phyloP scores from a whole-genome alignment of 305 asterid genomes.

The Fraxinus sp. region DNA sequence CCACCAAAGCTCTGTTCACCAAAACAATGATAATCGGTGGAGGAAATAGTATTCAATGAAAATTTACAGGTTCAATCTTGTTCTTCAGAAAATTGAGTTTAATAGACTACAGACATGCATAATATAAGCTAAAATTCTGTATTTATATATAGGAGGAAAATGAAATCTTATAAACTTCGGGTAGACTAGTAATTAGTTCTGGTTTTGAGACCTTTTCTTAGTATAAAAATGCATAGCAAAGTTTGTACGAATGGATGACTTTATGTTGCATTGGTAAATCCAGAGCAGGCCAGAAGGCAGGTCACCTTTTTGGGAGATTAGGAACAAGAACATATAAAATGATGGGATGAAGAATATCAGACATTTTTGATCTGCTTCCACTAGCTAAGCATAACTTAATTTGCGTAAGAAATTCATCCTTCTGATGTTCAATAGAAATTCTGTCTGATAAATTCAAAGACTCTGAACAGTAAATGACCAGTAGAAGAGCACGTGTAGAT shows the following conservation, averaged over 20 bases:
- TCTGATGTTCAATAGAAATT: slow-evolving; percentile 54
- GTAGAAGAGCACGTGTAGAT: slow-evolving; percentile 50
- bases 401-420: slow-evolving; percentile 42
- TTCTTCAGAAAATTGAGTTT: slow-evolving; percentile 3
- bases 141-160: background rate
- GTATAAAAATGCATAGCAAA: background rate
- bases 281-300: slow-evolving; percentile 7
- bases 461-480: slow-evolving; percentile 70
- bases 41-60: background rate
- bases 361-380: slow-evolving; percentile 36
- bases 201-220: background rate
- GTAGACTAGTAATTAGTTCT: background rate
- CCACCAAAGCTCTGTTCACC: slow-evolving; percentile 74
- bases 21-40: slow-evolving; percentile 19
- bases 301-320: slow-evolving; percentile 88
- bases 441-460: slow-evolving; percentile 55
- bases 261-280: slow-evolving; percentile 13
- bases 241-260: background rate
- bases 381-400: slow-evolving; percentile 48
- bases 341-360: slow-evolving; percentile 47
- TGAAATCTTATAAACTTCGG: background rate
- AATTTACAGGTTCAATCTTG: background rate
- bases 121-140: slow-evolving; percentile 16
- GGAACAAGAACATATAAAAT: slow-evolving; percentile 76
- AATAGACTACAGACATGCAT: background rate